Evolutionary conservation across 768 basidiomycete species (phyloP), one percentile per base, ranked within the genome.

Genomic region (Suillus subalutaceus): DNA sequence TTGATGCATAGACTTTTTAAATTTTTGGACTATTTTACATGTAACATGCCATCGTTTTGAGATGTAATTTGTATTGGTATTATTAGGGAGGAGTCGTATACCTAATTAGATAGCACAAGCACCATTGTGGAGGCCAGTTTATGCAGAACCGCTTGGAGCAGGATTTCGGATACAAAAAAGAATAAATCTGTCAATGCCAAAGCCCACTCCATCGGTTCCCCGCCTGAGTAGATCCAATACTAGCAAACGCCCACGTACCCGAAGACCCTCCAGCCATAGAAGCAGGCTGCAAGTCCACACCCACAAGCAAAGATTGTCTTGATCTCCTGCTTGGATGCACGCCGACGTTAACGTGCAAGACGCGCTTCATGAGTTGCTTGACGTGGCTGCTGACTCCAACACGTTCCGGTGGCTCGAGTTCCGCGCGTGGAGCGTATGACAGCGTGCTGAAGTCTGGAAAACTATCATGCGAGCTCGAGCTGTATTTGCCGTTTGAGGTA

Each of bases 131-230:
- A 53, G 4, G 8, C 52, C 9, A 30, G 9, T 53, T 53, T 30
- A 37, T 1, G 9, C 2, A 37, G 37, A 37, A 37, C n/a, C 8
- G 1, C 50, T 16, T 53, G 26, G 26, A 30, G 16, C 18, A 53
- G 2, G 16, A 32, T 30, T n/a, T 56, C 10, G 53, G 18, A 35
- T 56, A 56, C 20, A 56, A 32, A 6, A 30, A 12, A 6, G 6
- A 16, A 55, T 20, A 32, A 32, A 32, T 35, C 4, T 10, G 32
- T 30, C 53, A 70, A 40, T 65, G 63, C 73, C 74, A 74, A 37
- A 71, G 66, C n/a, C 68, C 72, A 13, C 68, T 72, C 74, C 73
- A 75, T 12, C 72, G 63, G 43, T 62, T 68, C 16, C 58, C 62
- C 20, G 12, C 60, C n/a, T 48, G 41, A 35, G 43, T 43, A 26